phyloP scores from a whole-genome alignment of 352 stramenopile genomes.

The Aphanomyces astaci region DNA sequence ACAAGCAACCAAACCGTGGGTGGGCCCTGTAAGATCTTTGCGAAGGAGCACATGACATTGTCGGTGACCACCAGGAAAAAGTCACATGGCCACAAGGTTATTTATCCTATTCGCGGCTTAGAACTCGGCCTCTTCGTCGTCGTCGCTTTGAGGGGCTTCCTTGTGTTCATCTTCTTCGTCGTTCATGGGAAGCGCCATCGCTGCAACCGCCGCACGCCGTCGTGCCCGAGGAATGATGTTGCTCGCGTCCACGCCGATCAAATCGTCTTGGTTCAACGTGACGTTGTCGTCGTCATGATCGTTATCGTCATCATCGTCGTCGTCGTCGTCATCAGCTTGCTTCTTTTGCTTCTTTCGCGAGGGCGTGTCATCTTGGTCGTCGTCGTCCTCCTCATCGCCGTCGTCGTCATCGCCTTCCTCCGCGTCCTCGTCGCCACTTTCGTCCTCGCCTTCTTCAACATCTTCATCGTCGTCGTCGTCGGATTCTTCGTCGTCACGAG shows the following conservation, averaged over 20 bases:
- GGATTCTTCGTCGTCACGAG: slow-evolving; percentile 26
- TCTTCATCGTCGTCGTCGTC: slow-evolving; percentile 39
- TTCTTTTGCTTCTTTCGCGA: neutral
- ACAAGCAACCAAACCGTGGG: no score
- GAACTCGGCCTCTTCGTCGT: slow-evolving; percentile 75
- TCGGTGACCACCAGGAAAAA: no score
- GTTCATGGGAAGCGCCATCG: slow-evolving; percentile 57
- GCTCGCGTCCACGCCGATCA: slow-evolving; percentile 70
- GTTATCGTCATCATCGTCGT: slow-evolving; percentile 49
- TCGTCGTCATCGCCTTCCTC: slow-evolving; percentile 33
- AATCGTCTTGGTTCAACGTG: slow-evolving; percentile 82
- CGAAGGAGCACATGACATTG: no score
- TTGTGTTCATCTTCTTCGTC: slow-evolving; percentile 30
- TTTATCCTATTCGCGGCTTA: no score
- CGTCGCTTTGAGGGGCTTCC: slow-evolving; percentile 29
- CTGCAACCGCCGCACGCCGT: slow-evolving; percentile 60
- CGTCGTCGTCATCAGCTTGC: slow-evolving; percentile 38
- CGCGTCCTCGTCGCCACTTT: slow-evolving; percentile 32
- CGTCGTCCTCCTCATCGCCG: slow-evolving; percentile 39
- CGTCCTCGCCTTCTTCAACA: slow-evolving; percentile 35
- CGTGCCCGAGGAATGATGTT: slow-evolving; percentile 79
- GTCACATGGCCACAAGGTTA: no score
- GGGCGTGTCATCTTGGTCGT: slow-evolving; percentile 28
- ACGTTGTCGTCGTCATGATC: slow-evolving; percentile 64
- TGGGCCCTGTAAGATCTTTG: no score